Evolutionary conservation across 1,284 basidiomycete species (phyloP), one percentile per base, ranked within the genome.

Genomic region (Wolfiporia cocos): DNA sequence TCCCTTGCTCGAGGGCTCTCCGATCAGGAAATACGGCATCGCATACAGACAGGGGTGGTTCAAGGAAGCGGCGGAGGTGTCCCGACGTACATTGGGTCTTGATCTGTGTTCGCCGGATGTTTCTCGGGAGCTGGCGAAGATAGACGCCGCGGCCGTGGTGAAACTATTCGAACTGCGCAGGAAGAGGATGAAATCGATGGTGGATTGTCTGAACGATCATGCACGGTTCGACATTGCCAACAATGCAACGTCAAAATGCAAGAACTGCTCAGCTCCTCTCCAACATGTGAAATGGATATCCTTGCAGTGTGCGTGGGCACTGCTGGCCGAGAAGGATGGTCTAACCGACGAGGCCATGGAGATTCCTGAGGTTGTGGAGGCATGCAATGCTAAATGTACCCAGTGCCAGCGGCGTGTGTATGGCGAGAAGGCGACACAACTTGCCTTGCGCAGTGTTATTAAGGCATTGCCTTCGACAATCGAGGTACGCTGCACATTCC

Each of bases 21-120:
- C 57, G 2, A 37, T 81, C 6, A 69, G 73, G 11, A 58, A 80
- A 11, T 83, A 79, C 47, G 64, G 68, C 10, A 62, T 76, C 9
- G 73, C 76, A 4, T 73, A 69, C 47, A 65, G 73, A 3, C 77
- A 69, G 54, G 71, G 66, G 1, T 82, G 80, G 80, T 58, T 62
- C 15, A 56, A 66, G 10, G 77, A 79, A 46, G 70, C 72, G 0
- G 66, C 66, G 31, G 46, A 65, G n/a, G 71, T 77, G 4, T 74
- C 77, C 0, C 58, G 67, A 15, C 66, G 67, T 33, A 58, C 57
- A 18, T 41, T 58, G 19, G 39, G 62, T 3, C 56, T 70, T 43
- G 63, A 78, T 49, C 55, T 81, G 1, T 66, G 71, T 57, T 58
- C 68, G n/a, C 57, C 67, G 12, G 62, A 56, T 5, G 28, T 28